Conservation (phyloP, 306 rosid species). For the Rosa multiflora region DNA sequence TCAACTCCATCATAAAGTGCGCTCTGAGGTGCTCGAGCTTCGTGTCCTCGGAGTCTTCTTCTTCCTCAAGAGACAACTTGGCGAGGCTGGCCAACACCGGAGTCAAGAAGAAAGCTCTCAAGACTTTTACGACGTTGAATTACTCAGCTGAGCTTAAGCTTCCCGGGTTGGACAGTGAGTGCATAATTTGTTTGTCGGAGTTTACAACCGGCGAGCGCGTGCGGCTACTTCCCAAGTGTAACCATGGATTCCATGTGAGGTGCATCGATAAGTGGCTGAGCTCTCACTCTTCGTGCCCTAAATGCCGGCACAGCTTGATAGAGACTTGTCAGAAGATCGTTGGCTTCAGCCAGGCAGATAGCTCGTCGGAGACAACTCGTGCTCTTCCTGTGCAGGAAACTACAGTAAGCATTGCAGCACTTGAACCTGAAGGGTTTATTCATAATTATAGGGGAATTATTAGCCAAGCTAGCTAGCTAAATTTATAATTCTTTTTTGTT, state of each 20-base stretch:
- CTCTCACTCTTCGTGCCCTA: slow-evolving; percentile 91
- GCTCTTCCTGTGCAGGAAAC: slow-evolving; percentile 38
- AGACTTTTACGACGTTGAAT: slow-evolving; percentile 54
- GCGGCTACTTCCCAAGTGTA: slow-evolving; percentile 74
- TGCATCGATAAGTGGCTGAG: slow-evolving; percentile 91
- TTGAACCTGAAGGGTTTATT: slow-evolving; percentile 60
- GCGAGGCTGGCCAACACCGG: slow-evolving; percentile 46
- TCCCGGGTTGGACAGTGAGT: slow-evolving; percentile 64
- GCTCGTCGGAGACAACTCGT: slow-evolving; percentile 32
- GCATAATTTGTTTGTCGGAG: slow-evolving; percentile 75
- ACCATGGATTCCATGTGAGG: slow-evolving; percentile 81
- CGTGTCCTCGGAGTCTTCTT: slow-evolving; percentile 29
- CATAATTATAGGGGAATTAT: slow-evolving; percentile 49
- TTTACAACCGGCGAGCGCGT: slow-evolving; percentile 58
- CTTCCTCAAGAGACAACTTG: background rate
- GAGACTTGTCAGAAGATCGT: slow-evolving; percentile 76
- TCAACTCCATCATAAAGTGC: slow-evolving; percentile 82
- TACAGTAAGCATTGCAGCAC: slow-evolving; percentile 41
- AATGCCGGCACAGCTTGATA: slow-evolving; percentile 77
- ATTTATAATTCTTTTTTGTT: background rate
- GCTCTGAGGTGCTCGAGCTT: slow-evolving; percentile 65
- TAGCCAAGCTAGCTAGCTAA: background rate
- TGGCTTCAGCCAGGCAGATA: slow-evolving; percentile 31
- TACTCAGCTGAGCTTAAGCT: slow-evolving; percentile 53
- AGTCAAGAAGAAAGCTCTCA: slow-evolving; percentile 71